These are phyloP conservation scores for Amanita exitialis DNA, from an alignment of 768 basidiomycete species.

Conservation along the genomic window DNA sequence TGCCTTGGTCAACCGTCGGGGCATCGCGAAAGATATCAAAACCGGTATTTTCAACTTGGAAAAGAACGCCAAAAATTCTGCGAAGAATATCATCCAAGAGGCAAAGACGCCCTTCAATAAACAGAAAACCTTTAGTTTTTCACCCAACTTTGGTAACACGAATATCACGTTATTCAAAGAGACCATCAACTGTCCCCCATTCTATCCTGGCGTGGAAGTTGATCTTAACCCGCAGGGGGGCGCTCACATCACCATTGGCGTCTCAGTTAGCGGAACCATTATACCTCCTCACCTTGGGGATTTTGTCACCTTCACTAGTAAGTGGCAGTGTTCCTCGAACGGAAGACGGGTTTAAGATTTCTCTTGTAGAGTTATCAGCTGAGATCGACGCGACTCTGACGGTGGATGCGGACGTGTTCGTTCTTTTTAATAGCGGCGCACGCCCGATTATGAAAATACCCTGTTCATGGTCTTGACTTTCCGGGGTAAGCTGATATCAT, in stretches of 20 bases:
- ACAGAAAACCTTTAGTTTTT: slow-evolving; percentile 14
- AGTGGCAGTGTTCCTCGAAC: slow-evolving; percentile 5
- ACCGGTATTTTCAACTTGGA: not conserved
- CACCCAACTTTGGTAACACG: slow-evolving; percentile 16
- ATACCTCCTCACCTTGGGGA: slow-evolving; percentile 30
- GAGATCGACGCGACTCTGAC: not conserved
- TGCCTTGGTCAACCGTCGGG: not conserved
- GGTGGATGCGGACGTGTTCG: not conserved
- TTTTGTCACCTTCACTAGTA: slow-evolving; percentile 25
- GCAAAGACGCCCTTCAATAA: slow-evolving; percentile 21
- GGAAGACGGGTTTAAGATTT: not conserved
- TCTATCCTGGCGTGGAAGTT: slow-evolving; percentile 16
- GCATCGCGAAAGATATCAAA: not conserved
- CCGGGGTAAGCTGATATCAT: not conserved
- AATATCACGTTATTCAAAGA: slow-evolving; percentile 21
- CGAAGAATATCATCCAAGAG: not conserved
- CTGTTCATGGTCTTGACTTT: not conserved
- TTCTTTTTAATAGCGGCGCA: not conserved
- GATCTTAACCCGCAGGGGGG: slow-evolving; percentile 22
- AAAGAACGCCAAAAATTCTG: not conserved
- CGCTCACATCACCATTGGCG: slow-evolving; percentile 24
- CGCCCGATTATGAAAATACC: not conserved
- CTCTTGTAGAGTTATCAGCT: not conserved
- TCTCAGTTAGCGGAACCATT: slow-evolving; percentile 33
- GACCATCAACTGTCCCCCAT: slow-evolving; percentile 17